Base-by-base conservation (phyloP, 2,329 filamentous ascomycete genomes). In the Ilyonectria destructans region DNA sequence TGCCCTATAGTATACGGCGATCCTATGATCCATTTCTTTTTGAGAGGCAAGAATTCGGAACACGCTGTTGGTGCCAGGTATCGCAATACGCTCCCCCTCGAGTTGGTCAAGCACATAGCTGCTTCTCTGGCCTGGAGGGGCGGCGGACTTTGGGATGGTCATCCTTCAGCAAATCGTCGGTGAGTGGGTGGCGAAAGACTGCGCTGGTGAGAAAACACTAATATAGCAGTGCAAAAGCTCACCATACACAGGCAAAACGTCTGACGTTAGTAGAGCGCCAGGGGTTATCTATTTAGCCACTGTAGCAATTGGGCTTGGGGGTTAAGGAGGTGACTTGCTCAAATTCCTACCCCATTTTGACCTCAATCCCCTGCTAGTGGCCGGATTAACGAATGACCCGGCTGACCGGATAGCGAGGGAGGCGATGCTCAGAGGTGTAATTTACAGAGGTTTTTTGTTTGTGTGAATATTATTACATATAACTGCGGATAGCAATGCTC, bases 21-120 rank as follows among this genome's bases (percentile, higher is more conserved):
- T 51, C 15, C 48, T 51, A 3, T 17, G 23, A 4, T 51, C 48
- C 7, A 23, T 51, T 19, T 55, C 52, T 17, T 55, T 55, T 55
- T 29, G 29, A 21, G 52, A 55, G 4, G 52, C 21, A 6, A 55
- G 5, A 26, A 55, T 55, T 10, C 52, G 52, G n/a, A 37, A 12
- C 7, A 35, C 52, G 8, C 10, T 37, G 5, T 33, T 21, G n/a
- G 26, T 35, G 10, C 52, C 52, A 9, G 52, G 29, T 35, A 55
- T 55, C 26, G 31, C 52, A 15, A 55, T 37, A 40, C 52, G 52
- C 52, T 55, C 52, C 13, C 52, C 52, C 6, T 40, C 52, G 8
- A 40, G 52, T 10, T 55, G 52, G n/a, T 55, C 52, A 12, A 55
- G 17, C 31, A 55, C 3, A 15, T 55, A 55, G 52, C 17, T 55